Evolutionary conservation across 2,329 filamentous ascomycete genomes (phyloP), one percentile per base, ranked within the genome.

Genomic region (Cercospora berteroae): DNA sequence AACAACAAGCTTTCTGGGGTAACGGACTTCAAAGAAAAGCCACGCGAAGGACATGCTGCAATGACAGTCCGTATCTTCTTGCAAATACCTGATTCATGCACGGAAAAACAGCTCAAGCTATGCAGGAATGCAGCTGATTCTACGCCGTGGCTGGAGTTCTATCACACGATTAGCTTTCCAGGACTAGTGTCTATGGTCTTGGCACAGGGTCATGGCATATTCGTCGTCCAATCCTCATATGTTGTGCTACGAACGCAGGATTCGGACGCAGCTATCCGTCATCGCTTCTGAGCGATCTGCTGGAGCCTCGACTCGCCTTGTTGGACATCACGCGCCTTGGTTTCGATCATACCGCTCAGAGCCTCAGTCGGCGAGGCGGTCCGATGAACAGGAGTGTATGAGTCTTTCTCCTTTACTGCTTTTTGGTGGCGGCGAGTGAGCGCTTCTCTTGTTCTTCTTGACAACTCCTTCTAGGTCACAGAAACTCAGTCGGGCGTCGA

Each of bases 1-100:
- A 39, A 66, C 50, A 23, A 33, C 52, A 56, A 66, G 60, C 59
- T 61, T 66, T 66, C 55, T 57, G 48, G 60, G 60, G 52, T 61
- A 61, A 20, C 25, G 59, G 39, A 58, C 27, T 12, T 61, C 59
- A 27, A 50, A 44, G 18, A 27, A 42, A 13, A 13, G 8, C 20
- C 31, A 60, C 36, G 57, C 31, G 18, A 36, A 23, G 31, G 20
- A 13, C 10, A 25, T 23, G 57, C n/a, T 42, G 31, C 13, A 31
- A 13, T 31, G 27, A 61, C 39, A 31, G 36, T 50, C 25, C 20
- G 59, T 61, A 44, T 31, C 8, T 9, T 48, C 27, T 18, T 48
- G 39, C 27, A 48, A 18, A 36, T 33, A 13, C 27, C 25, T 12
- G 16, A 18, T 33, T 58, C 27, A 20, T n/a, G 39, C 39, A 3